phyloP scores from a whole-genome alignment of 805 yeast genomes.

The Babjeviella inositovora region DNA sequence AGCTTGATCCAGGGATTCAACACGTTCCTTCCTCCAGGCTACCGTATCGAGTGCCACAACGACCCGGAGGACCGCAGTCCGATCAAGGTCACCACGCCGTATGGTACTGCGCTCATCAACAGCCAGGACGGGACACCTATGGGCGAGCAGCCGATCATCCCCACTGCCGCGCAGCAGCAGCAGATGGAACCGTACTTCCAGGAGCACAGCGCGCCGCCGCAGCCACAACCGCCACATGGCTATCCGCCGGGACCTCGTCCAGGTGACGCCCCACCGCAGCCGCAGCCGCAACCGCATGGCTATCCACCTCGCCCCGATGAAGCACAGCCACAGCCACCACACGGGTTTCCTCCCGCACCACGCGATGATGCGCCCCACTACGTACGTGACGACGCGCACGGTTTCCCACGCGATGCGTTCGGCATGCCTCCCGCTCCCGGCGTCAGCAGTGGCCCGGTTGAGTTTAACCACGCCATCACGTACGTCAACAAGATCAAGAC shows the following conservation, averaged over 20 bases:
- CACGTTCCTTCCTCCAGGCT: constrained; percentile 95
- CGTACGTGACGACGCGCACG: too few relatives aligned
- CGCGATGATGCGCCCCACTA: neutral
- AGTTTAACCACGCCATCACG: constrained; percentile 91
- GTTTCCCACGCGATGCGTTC: too few relatives aligned
- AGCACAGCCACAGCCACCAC: too few relatives aligned
- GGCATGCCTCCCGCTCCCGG: too few relatives aligned
- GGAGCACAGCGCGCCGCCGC: constrained; percentile 1
- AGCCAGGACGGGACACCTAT: too few relatives aligned
- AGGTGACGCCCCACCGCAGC: too few relatives aligned
- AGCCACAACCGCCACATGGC: constrained; percentile 2
- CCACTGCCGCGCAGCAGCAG: constrained; percentile 1
- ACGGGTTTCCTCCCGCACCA: neutral
- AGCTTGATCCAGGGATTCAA: constrained; percentile 92
- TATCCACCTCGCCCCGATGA: too few relatives aligned
- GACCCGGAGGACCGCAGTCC: constrained; percentile 88
- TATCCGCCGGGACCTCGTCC: constrained; percentile 3
- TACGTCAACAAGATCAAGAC: constrained; percentile 95
- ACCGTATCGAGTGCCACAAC: constrained; percentile 76
- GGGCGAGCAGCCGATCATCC: too few relatives aligned
- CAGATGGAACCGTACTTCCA: constrained; percentile 2
- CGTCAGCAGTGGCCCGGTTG: constrained; percentile 70
- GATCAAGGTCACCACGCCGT: constrained; percentile 88
- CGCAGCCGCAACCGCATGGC: too few relatives aligned
- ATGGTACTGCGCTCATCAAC: too few relatives aligned